Base-by-base conservation (phyloP, 2,329 filamentous ascomycete species). In the Zarea fungicola region DNA sequence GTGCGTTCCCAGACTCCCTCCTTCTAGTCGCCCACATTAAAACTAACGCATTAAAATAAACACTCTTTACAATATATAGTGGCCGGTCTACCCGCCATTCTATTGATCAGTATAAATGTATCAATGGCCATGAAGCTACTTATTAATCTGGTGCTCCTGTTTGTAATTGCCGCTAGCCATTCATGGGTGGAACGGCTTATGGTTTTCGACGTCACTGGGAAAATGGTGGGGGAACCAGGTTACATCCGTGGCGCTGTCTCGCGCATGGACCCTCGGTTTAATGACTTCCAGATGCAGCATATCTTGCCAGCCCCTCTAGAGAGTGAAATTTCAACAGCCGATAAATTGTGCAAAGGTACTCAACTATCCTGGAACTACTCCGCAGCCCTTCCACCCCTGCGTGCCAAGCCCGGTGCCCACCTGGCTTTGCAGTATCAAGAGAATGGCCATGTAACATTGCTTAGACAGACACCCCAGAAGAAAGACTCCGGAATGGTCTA, bases 241-340 rank as follows among this genome's bases (percentile, higher is more conserved):
- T 44, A 44, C 21, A 44, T 44, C 8, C 42, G 42, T 21, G 19
- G 42, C 28, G 42, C 42, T 13, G 42, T 44, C 23, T 7, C 28
- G 21, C 16, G 18, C 3, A 11, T 22, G 14, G 42, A 44, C 16
- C 42, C 42, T 11, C 9, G 7, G 21, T 44, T 44, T 18, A 44
- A 23, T 11, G 28, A 44, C 23, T 32, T 29, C 13, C 29, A 44
- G 9, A 44, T 44, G 19, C 29, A 44, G 28, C 3, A 44, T 14
- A 10, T 44, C 14, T 22, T 44, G 10, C 37, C 37, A 26, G 14
- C 22, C 5, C 18, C 18, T 6, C 16, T 7, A 13, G 16, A 28
- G 37, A 41, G 19, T 28, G 10, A 25, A 16, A 26, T 41, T n/a
- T 14, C 37, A 6, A 9, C 19, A 25, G 23, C 7, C 22, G 28